These are phyloP conservation scores for Silene latifolia DNA, from an alignment of 148 eudicot species.

Conservation along the genomic window DNA sequence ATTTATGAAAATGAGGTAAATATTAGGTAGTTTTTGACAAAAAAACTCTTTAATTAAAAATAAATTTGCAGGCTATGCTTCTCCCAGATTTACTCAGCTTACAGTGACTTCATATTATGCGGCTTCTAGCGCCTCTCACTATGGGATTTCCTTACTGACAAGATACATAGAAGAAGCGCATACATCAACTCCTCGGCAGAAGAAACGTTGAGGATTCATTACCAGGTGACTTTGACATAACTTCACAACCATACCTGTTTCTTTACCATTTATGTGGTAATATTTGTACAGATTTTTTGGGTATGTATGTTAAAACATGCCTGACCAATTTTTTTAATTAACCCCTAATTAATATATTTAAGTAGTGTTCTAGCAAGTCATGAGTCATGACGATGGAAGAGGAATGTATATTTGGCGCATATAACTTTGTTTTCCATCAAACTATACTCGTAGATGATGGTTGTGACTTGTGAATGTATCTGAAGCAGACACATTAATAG, in stretches of 20 bases:
- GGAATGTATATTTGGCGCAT: slow-evolving; percentile 10
- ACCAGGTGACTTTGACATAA: slow-evolving; percentile 7
- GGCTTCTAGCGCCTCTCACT: slow-evolving; percentile 81
- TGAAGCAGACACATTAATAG: not conserved
- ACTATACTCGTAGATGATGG: not conserved
- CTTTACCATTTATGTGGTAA: slow-evolving; percentile 12
- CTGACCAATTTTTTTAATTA: not conserved
- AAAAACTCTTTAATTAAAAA: not conserved
- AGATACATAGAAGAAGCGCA: slow-evolving; percentile 69
- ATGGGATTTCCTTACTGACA: slow-evolving; percentile 74
- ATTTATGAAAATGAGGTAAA: no score
- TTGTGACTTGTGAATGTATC: not conserved
- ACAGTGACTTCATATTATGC: slow-evolving; percentile 79
- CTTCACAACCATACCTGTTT: not conserved
- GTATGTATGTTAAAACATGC: slow-evolving; percentile 3
- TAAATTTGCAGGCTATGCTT: slow-evolving; percentile 53
- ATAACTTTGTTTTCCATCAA: slow-evolving; percentile 1
- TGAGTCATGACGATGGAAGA: not conserved
- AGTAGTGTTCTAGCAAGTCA: not conserved
- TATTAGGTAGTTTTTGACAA: no score
- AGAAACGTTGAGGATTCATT: slow-evolving; percentile 36
- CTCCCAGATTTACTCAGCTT: slow-evolving; percentile 72
- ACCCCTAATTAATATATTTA: not conserved
- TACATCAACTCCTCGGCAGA: slow-evolving; percentile 42
- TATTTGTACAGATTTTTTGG: not conserved